These are phyloP conservation scores for Botrytis aclada DNA, from an alignment of 2,329 filamentous ascomycete genomes.

Conservation along the genomic window DNA sequence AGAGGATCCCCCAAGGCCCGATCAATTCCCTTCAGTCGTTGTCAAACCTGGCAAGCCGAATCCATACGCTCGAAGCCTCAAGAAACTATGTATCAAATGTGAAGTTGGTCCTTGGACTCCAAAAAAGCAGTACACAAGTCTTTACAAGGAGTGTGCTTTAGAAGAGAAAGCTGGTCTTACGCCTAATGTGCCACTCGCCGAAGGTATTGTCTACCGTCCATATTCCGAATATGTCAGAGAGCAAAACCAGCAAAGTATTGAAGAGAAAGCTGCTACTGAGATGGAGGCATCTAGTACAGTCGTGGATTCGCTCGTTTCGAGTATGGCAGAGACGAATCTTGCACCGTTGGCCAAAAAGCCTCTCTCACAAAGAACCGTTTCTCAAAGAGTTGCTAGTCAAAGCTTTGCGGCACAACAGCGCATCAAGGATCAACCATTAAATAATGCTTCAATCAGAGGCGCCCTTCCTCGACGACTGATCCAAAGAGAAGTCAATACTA, in stretches of 20 bases:
- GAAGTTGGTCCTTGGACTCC: conserved; percentile 55
- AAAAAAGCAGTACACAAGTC: conserved; percentile 47
- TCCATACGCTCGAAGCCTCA: conserved; percentile 47
- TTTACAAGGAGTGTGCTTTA: conserved; percentile 64
- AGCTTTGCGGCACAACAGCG: conserved; percentile 66
- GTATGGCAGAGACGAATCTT: background rate
- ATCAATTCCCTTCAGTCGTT: conserved; percentile 53
- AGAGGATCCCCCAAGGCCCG: conserved; percentile 54
- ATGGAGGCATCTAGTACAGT: conserved; percentile 19
- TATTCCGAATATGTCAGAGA: conserved; percentile 61
- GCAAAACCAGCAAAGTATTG: conserved; percentile 36
- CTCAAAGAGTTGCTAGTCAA: conserved; percentile 48
- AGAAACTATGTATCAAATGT: conserved; percentile 56
- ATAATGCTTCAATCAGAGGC: conserved; percentile 21
- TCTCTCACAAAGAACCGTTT: conserved; percentile 4
- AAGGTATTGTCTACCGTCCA: conserved; percentile 61
- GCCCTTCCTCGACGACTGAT: conserved; percentile 26
- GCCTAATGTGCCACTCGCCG: conserved; percentile 58
- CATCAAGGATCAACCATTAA: conserved; percentile 50
- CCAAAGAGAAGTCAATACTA: conserved; percentile 9
- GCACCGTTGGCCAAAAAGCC: conserved; percentile 5
- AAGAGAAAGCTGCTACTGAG: conserved; percentile 22
- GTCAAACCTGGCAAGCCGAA: conserved; percentile 43
- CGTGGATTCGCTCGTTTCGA: conserved; percentile 18
- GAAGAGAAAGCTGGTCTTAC: conserved; percentile 65